These are phyloP conservation scores for Naegleria gruberi DNA, from an alignment of 208 protist species.

Conservation along the genomic window DNA sequence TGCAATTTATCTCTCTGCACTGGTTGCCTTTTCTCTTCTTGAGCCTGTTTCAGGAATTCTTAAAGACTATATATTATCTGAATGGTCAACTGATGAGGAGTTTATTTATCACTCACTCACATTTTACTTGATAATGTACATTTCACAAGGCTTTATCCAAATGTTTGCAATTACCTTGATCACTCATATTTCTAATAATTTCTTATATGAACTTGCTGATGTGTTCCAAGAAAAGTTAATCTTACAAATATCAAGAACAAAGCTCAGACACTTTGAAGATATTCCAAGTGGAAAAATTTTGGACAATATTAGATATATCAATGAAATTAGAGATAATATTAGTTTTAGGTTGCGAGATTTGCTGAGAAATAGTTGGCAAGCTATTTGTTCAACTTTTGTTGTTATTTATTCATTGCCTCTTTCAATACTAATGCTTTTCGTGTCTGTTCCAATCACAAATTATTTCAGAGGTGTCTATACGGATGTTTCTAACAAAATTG, in stretches of 20 bases:
- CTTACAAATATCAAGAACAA: constrained; percentile 44
- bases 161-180: not conserved
- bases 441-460: constrained; percentile 49
- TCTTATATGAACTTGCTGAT: not conserved
- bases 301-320: constrained; percentile 84
- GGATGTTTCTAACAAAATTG: not conserved
- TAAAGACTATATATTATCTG: not conserved
- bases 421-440: constrained; percentile 53
- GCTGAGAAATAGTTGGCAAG: not conserved
- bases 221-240: constrained; percentile 52
- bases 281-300: constrained; percentile 83
- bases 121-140: not conserved
- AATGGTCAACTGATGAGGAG: not conserved
- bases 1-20: constrained; percentile 25
- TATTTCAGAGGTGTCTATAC: constrained; percentile 56
- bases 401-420: not conserved
- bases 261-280: constrained; percentile 81
- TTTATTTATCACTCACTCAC: not conserved
- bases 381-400: constrained; percentile 19
- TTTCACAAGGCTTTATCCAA: not conserved
- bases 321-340: constrained; percentile 56
- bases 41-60: constrained; percentile 12
- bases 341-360: not conserved
- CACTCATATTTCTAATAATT: not conserved
- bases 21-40: constrained; percentile 61